Base-by-base conservation (phyloP, 805 yeast species). In the Dipodascus albidus region DNA sequence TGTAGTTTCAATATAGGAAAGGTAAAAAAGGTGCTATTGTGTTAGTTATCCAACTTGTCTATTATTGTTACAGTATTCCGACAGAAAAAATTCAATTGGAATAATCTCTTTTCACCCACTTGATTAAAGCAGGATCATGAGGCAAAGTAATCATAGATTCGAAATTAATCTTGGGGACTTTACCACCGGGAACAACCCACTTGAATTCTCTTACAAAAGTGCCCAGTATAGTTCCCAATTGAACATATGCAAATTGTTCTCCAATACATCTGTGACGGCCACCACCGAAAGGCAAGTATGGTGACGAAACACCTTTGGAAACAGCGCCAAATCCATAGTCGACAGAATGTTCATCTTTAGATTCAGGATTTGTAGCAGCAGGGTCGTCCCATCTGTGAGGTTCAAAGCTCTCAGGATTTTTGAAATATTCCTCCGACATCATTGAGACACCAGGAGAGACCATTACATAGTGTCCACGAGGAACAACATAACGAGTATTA, bases 231-330 rank as follows among this genome's bases (percentile, higher is more conserved):
- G 93, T 82, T 50, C 96, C 96, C 59, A 93, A 78, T 75, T 93
- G 99, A 60, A 84, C 82, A 69, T 83, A 87, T 23, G 99, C 99
- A 73, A 93, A 93, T 68, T 91, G 98, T 72, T 93, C 99, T 67
- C 99, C 99, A 65, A 93, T 91, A 74, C 99, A 93, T 74, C 99
- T 85, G 70, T 93, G 99, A 78, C 99, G 86, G 61, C 99, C 99
- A 70, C 98, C 99, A 62, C 99, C 99, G 65, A 93, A 93, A 53
- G 99, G 99, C 67, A 93, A 80, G 72, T 88, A 93, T 55, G 98
- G 96, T 47, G 96, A 87, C 27, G 87, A 75, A 52, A 91, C 98
- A 72, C 98, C 99, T 73, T 93, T 93, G 49, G 96, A 82, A 58
- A 93, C 87, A 56, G 87, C 86, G 67, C 97, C 97, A 63, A 91